Conservation (phyloP, 345 rosid genomes). For the Salix viminalis region DNA sequence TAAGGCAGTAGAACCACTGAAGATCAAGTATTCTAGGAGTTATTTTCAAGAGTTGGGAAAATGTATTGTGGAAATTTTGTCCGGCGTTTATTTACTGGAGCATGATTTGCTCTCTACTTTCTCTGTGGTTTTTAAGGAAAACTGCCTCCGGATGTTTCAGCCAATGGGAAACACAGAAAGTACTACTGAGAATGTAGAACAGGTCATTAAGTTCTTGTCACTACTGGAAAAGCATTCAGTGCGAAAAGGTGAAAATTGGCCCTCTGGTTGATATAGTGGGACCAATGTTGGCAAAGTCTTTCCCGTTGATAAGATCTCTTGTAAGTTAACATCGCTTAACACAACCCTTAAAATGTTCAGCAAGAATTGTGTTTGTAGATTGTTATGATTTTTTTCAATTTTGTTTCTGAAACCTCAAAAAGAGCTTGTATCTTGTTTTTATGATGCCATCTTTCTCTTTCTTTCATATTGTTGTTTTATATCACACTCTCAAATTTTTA, state of each 20-base stretch:
- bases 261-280: conserved; percentile 65
- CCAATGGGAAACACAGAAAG: conserved; percentile 39
- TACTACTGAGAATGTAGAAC: conserved; percentile 35
- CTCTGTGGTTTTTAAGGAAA: conserved; percentile 52
- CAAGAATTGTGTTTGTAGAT: neutral
- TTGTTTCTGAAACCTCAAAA: neutral
- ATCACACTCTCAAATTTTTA: neutral
- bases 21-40: conserved; percentile 30
- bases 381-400: neutral
- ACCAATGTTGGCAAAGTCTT: conserved; percentile 60
- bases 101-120: conserved; percentile 50
- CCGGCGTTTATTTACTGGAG: conserved; percentile 46
- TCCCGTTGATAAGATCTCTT: conserved; percentile 62
- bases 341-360: neutral
- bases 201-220: conserved; percentile 53
- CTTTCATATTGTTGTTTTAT: neutral
- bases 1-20: conserved; percentile 34
- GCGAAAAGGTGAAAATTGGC: conserved; percentile 70
- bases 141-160: conserved; percentile 46
- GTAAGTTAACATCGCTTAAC: conserved; percentile 49
- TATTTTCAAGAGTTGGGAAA: conserved; percentile 70
- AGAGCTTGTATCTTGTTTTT: neutral
- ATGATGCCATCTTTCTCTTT: neutral
- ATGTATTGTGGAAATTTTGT: conserved; percentile 73
- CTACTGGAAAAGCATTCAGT: conserved; percentile 43